Conservation (phyloP, 179 eudicot species). For the Pouteria campechiana region DNA sequence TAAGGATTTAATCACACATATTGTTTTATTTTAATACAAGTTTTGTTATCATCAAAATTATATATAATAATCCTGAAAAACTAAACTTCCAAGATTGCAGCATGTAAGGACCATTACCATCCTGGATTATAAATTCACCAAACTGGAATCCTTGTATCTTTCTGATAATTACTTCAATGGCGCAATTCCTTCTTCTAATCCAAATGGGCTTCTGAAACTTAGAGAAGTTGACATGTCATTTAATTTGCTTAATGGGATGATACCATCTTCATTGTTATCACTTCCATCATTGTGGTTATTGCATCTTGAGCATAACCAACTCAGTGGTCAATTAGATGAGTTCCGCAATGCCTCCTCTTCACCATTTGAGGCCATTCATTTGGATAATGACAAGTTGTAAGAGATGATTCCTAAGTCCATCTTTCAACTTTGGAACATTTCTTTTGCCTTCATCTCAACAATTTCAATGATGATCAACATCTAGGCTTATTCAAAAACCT, state of each 20-base stretch:
- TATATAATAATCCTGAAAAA: too few species aligned
- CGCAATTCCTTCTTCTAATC: background rate
- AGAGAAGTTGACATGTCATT: background rate
- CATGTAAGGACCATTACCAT: too few species aligned
- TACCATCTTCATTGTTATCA: background rate
- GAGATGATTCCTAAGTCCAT: background rate
- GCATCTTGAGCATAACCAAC: background rate
- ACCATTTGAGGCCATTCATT: background rate
- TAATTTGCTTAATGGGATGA: background rate
- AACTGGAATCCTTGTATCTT: background rate
- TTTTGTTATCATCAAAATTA: too few species aligned
- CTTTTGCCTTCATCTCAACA: background rate
- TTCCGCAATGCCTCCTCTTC: background rate
- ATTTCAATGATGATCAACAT: background rate
- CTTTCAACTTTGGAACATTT: background rate
- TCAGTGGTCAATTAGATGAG: background rate
- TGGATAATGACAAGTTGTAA: background rate
- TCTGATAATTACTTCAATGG: background rate
- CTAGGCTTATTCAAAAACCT: background rate
- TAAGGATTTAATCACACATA: too few species aligned
- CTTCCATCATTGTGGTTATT: background rate
- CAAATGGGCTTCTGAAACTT: background rate
- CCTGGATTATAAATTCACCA: background rate
- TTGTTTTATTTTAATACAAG: too few species aligned
- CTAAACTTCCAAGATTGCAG: too few species aligned